These are phyloP conservation scores for Penicillium parvum DNA, from an alignment of 495 filamentous ascomycete species.

Conservation along the genomic window DNA sequence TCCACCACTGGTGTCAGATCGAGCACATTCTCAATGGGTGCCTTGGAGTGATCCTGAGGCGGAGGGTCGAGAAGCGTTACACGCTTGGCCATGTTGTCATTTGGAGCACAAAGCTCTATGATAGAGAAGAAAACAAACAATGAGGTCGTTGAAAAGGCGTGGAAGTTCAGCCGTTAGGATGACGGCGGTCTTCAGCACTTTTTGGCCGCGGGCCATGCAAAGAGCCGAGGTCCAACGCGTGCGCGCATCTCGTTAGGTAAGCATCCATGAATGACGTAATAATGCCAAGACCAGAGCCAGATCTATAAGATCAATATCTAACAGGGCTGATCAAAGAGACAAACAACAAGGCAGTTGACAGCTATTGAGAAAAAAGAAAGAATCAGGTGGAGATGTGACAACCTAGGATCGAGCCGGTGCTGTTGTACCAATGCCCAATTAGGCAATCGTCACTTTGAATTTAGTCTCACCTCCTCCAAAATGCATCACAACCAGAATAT, in stretches of 20 bases:
- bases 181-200: slow-evolving; percentile 11
- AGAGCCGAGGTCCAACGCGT: slow-evolving; percentile 21
- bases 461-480: too few relatives aligned
- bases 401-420: too few relatives aligned
- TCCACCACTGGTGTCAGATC: slow-evolving; percentile 76
- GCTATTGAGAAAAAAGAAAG: too few relatives aligned
- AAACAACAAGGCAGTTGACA: too few relatives aligned
- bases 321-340: too few relatives aligned
- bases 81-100: slow-evolving; percentile 28
- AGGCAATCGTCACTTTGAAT: too few relatives aligned
- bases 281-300: too few relatives aligned
- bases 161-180: slow-evolving; percentile 1
- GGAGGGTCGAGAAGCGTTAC: slow-evolving; percentile 76
- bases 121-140: not conserved
- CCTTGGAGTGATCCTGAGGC: slow-evolving; percentile 63
- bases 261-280: not conserved
- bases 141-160: not conserved
- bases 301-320: not conserved
- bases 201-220: slow-evolving; percentile 7
- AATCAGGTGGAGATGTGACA: too few relatives aligned
- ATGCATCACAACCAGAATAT: too few relatives aligned
- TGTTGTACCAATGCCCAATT: too few relatives aligned
- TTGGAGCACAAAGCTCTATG: not conserved
- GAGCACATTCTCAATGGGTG: slow-evolving; percentile 81
- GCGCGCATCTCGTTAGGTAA: not conserved